phyloP scores from a whole-genome alignment of 2,329 filamentous ascomycete species.

The Blumeriella jaapii region DNA sequence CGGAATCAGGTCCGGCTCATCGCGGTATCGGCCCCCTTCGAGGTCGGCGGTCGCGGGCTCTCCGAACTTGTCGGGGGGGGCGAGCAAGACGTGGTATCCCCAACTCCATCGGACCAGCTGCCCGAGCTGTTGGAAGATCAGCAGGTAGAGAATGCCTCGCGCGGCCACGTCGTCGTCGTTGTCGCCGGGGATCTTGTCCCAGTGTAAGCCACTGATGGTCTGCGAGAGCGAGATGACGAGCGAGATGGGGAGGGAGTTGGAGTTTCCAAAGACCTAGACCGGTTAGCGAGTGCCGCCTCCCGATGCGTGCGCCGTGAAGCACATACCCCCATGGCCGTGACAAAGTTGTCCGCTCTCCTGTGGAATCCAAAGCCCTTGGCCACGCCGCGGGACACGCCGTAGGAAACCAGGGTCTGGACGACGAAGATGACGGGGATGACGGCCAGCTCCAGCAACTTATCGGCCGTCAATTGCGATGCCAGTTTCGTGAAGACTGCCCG shows the following conservation, averaged over 20 bases:
- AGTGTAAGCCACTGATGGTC: slow-evolving; percentile 84
- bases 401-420: slow-evolving; percentile 80
- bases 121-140: slow-evolving; percentile 96
- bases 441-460: slow-evolving; percentile 79
- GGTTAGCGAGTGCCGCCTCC: slow-evolving; percentile 9
- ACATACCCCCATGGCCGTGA: slow-evolving; percentile 81
- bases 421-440: slow-evolving; percentile 94
- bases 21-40: slow-evolving; percentile 44
- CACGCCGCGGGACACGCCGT: slow-evolving; percentile 59
- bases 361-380: slow-evolving; percentile 69
- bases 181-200: slow-evolving; percentile 82
- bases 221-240: slow-evolving; percentile 88
- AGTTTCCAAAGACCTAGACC: slow-evolving; percentile 78
- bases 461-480: slow-evolving; percentile 82
- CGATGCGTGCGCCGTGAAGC: background rate
- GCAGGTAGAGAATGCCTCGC: slow-evolving; percentile 83
- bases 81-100: slow-evolving; percentile 92
- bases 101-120: slow-evolving; percentile 95
- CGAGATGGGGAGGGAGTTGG: slow-evolving; percentile 93
- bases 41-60: slow-evolving; percentile 30
- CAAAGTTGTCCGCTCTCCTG: slow-evolving; percentile 82
- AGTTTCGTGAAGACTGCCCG: slow-evolving; percentile 84
- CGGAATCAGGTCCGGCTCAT: slow-evolving; percentile 38
- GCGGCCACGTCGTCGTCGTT: slow-evolving; percentile 93
- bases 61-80: slow-evolving; percentile 63